phyloP scores from a whole-genome alignment of 108 stramenopile genomes.

The Aureococcus anophagefferens region DNA sequence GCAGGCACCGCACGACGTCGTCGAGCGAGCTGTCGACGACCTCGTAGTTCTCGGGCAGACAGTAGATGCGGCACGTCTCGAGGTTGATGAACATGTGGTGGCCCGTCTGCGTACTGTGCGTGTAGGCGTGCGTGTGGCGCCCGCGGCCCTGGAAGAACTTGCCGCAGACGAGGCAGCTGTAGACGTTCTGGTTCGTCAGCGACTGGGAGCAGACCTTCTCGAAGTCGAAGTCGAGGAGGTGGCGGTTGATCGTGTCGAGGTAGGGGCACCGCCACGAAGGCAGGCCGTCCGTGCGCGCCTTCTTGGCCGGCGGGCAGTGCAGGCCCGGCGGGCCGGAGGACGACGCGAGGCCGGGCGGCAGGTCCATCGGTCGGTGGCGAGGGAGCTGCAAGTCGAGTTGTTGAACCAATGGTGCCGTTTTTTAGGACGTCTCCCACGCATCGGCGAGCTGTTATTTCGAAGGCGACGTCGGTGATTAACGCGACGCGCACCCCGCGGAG shows the following conservation, averaged over 20 bases:
- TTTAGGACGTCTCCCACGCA: no score
- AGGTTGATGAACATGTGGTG: conserved; percentile 91
- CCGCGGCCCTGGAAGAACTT: conserved; percentile 91
- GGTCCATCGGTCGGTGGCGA: no score
- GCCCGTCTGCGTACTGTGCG: conserved; percentile 73
- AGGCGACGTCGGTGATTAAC: no score
- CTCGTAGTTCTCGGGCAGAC: conserved; percentile 91
- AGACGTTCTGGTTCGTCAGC: conserved; percentile 80
- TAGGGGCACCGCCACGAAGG: conserved; percentile 94
- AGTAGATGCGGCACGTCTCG: conserved; percentile 50
- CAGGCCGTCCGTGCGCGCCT: neutral
- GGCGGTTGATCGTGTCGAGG: conserved; percentile 89
- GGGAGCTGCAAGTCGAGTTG: no score
- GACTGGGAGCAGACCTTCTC: conserved; percentile 74
- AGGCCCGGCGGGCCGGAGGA: neutral
- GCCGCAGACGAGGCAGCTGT: conserved; percentile 93
- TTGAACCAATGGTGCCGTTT: no score
- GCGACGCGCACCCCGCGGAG: no score
- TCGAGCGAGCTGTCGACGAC: conserved; percentile 69
- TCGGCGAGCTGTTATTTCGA: no score
- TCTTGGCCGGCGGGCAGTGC: neutral
- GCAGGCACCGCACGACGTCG: conserved; percentile 72
- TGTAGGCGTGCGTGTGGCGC: conserved; percentile 82
- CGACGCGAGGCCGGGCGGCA: no score
- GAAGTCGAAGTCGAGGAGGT: conserved; percentile 88